Base-by-base conservation (phyloP, 176 grass and related monocot species). In the Poa pratensis region DNA sequence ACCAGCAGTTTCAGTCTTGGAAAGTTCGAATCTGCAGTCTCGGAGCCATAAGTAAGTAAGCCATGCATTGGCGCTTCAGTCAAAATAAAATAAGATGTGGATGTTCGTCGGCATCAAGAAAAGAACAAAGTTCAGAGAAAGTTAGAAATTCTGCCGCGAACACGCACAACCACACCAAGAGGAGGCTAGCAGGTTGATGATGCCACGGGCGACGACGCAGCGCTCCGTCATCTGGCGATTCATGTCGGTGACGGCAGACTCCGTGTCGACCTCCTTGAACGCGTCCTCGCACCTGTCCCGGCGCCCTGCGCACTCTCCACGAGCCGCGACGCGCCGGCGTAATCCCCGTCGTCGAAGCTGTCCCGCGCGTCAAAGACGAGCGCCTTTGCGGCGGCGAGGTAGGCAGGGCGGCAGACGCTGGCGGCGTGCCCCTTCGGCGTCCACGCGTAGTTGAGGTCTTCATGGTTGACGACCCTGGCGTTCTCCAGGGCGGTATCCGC, bases 221-320 rank as follows among this genome's bases (percentile, higher is more conserved):
- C 57, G n/a, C 13, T 67, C 9, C n/a, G 30, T 54, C 72, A 84
- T 84, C 72, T 32, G 4, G 12, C 15, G 45, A 35, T 84, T 48
- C 15, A 84, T 46, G 43, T 53, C 60, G 30, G 14, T 0, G 43
- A 84, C 60, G 4, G 63, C 28, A 20, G 82, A 54, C 4, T 10
- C 8, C 4, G 39, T 58, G 9, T 20, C 55, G 13, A 43, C 24
- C 55, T 35, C 20, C 18, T 45, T 46, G 82, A 84, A 75, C 26
- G 82, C 82, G 2, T 10, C 4, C 40, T 84, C 82, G 82, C 82
- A 84, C 0, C 6, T 48, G 43, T 51, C 82, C 67, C 67, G 5
- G 40, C 67, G 10, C 39, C 10, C 67, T 23, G 19, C 7, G 70
- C 82, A 1, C 26, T 4, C 2, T 43, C 51, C 13, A 76, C 45